phyloP scores from a whole-genome alignment of 2,329 filamentous ascomycete species.

The Daldinia sp. region DNA sequence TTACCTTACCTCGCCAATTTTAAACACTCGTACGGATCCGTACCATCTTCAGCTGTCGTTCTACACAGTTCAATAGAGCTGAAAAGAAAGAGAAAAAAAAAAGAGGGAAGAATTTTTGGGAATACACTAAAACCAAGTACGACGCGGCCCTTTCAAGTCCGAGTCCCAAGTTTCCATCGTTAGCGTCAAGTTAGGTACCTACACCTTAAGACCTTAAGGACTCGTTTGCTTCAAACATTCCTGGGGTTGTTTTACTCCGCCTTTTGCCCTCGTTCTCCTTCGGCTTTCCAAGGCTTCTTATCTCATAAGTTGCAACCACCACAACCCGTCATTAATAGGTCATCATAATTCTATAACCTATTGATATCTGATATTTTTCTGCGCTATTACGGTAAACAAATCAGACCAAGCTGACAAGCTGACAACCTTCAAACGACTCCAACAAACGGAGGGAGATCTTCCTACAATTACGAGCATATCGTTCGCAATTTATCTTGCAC shows the following conservation, averaged over 20 bases:
- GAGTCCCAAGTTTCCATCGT: neutral
- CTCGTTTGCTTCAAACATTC: constrained; percentile 1
- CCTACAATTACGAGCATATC: constrained; percentile 12
- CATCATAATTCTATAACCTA: neutral
- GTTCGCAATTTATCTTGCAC: constrained; percentile 23
- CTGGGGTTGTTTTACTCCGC: neutral
- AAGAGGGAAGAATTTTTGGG: constrained; percentile 12
- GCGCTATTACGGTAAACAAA: neutral
- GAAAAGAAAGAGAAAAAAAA: too few species aligned
- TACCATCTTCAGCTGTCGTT: constrained; percentile 16
- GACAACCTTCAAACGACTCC: constrained; percentile 6
- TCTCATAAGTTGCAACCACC: neutral
- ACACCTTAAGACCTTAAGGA: neutral
- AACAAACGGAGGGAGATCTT: constrained; percentile 10
- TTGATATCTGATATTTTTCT: neutral
- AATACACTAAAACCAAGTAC: neutral
- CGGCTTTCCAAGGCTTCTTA: too few species aligned
- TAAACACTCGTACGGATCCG: constrained; percentile 32
- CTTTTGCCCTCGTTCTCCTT: neutral
- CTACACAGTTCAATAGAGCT: neutral
- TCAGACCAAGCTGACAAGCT: too few species aligned
- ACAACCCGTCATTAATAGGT: neutral
- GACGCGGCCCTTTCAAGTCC: constrained; percentile 4
- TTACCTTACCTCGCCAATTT: constrained; percentile 19
- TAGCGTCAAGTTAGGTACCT: neutral